A percentile compares a stretch with the other conserved stretches of the same genome.
phyloP scores from a whole-genome alignment of 805 yeast species.

The Wickerhamiella parazyma region DNA sequence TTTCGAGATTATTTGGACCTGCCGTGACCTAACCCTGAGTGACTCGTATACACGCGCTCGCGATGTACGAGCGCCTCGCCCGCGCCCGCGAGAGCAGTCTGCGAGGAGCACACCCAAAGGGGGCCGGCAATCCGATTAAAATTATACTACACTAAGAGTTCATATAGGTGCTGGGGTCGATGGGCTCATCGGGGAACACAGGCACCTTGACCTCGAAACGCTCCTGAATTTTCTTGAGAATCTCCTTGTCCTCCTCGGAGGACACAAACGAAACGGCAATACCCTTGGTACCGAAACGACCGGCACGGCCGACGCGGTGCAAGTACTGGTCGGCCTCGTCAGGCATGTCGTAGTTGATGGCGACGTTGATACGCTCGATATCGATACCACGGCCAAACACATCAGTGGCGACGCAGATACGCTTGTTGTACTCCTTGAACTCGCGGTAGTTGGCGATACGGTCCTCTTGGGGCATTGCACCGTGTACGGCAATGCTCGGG shows the following conservation, averaged over 20 bases:
- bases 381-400: conserved; percentile 99
- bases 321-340: conserved; percentile 93
- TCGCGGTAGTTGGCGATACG: conserved; percentile 93
- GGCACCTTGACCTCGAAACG: conserved; percentile 92
- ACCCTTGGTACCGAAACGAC: conserved; percentile 99
- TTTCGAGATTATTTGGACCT: neutral
- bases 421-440: conserved; percentile 94
- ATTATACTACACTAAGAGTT: conserved; percentile 46
- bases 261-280: conserved; percentile 85
- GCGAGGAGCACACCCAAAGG: too few relatives aligned
- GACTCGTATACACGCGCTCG: too few relatives aligned
- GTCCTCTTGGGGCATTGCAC: conserved; percentile 92
- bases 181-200: conserved; percentile 95
- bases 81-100: too few relatives aligned
- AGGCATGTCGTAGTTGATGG: conserved; percentile 95
- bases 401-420: conserved; percentile 97
- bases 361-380: conserved; percentile 95
- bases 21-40: neutral
- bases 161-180: conserved; percentile 95
- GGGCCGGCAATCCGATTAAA: too few relatives aligned
- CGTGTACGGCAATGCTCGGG: conserved; percentile 95
- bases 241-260: conserved; percentile 75
- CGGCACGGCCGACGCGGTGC: conserved; percentile 99
- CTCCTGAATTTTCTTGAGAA: conserved; percentile 84
- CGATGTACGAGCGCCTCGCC: too few relatives aligned